Evolutionary conservation across 2,329 filamentous ascomycete species (phyloP), one percentile per base, ranked within the genome.

Genomic region (Scopulariopsis brevicaulis): DNA sequence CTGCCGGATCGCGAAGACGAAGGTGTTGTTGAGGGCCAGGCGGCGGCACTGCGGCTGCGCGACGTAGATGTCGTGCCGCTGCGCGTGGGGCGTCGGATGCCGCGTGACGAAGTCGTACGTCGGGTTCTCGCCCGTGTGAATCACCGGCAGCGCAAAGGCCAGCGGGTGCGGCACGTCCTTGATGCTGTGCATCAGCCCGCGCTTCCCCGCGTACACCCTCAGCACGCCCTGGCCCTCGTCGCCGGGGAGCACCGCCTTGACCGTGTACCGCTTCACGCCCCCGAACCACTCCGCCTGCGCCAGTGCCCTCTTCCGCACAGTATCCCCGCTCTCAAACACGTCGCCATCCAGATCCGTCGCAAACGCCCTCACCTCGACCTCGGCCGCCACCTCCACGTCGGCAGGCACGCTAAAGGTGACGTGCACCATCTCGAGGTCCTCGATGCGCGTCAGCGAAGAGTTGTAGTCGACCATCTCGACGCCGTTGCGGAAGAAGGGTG

Each of bases 41-140:
- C 86, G 84, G 63, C 87, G 82, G 69, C 94, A 99, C 71, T 99
- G 95, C 1, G 95, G 94, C 68, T 97, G 94, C 52, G 92, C 89
- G 62, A 99, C 89, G 70, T 99, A 99, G 59, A 99, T 85, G 69
- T 99, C 94, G 70, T 99, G 92, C 50, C 93, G 84, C 68, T 96
- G 91, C n/a, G 94, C 94, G 70, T 99, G 94, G 10, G 94, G 94
- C 2, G 94, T 99, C 8, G 95, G 95, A 69, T 99, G 94, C 4
- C 94, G 84, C 46, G 87, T 87, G 53, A 96, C 80, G 71, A 97
- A 99, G 60, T 96, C 90, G 70, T 96, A 99, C 0, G 89, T 83
- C 3, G 94, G 94, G 67, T 99, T 99, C 64, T 93, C 88, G 60
- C 94, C 94, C 0, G 84, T 87, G 71, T 99, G 94, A 43, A 90